phyloP scores from a whole-genome alignment of 2,329 filamentous ascomycete species.

The Nigrospora osmanthi region DNA sequence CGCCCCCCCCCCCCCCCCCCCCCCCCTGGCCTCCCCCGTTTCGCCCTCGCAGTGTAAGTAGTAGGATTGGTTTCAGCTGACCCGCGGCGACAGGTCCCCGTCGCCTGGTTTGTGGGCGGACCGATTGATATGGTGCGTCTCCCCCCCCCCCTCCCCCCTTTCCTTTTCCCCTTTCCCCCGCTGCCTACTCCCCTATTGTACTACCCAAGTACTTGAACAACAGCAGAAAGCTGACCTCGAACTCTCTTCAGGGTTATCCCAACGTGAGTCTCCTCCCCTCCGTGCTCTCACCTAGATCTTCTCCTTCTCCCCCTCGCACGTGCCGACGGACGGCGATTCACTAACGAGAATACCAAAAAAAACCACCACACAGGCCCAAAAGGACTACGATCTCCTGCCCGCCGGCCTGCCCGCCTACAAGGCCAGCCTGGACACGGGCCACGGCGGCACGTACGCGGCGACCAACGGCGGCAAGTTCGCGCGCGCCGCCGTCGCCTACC shows the following conservation, averaged over 20 bases:
- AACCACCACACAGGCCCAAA: conserved; percentile 10
- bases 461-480: conserved; percentile 13
- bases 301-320: too few relatives aligned
- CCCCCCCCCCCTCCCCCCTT: background rate
- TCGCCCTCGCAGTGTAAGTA: background rate
- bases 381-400: conserved; percentile 10
- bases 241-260: conserved; percentile 4
- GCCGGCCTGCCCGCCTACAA: conserved; percentile 12
- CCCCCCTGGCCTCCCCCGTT: background rate
- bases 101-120: conserved; percentile 13
- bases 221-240: too few relatives aligned
- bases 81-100: conserved; percentile 1
- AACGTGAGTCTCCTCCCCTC: conserved; percentile 5
- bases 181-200: too few relatives aligned
- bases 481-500: conserved; percentile 9
- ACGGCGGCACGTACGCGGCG: conserved; percentile 11
- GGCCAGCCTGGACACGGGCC: conserved; percentile 11
- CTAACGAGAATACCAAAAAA: background rate
- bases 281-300: too few relatives aligned
- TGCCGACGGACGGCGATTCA: background rate
- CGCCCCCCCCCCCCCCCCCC: too few relatives aligned
- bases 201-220: too few relatives aligned
- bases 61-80: background rate
- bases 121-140: conserved; percentile 12
- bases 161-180: too few relatives aligned